Percentiles rank a stretch among this genome's conserved stretches.
Evolutionary conservation across 495 filamentous ascomycete species (phyloP).

Genomic region (Penicillium arizonense): DNA sequence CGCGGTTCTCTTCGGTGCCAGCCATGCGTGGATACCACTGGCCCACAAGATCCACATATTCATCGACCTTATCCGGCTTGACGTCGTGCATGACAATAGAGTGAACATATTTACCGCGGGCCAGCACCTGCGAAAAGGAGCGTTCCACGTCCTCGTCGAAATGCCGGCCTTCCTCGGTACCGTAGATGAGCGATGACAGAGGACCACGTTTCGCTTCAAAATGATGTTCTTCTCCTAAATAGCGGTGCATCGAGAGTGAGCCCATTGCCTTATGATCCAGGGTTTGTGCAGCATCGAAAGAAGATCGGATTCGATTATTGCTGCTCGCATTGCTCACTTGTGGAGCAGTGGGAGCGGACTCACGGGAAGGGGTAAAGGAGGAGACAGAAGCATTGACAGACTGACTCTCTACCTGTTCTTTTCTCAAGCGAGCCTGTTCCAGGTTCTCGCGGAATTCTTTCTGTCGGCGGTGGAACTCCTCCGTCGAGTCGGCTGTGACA

Average conservation of each 20-base stretch:
- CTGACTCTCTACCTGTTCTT: conserved; percentile 84
- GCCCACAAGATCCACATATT: conserved; percentile 91
- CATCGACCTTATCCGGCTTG: conserved; percentile 91
- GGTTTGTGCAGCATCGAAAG: conserved; percentile 38
- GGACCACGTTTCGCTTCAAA: conserved; percentile 38
- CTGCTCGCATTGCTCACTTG: conserved; percentile 55
- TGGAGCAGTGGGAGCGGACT: conserved; percentile 56
- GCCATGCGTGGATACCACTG: conserved; percentile 91
- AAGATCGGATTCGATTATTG: conserved; percentile 24
- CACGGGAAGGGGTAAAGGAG: conserved; percentile 40
- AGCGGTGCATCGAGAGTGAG: conserved; percentile 63
- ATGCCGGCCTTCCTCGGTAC: conserved; percentile 88
- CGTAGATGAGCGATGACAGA: conserved; percentile 79
- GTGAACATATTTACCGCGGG: conserved; percentile 96
- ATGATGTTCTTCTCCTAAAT: conserved; percentile 46
- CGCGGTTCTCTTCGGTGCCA: conserved; percentile 74
- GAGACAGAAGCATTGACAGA: conserved; percentile 49
- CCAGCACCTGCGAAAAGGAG: conserved; percentile 89
- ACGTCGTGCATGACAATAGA: conserved; percentile 97
- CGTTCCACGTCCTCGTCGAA: conserved; percentile 93
- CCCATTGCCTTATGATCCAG: conserved; percentile 52
- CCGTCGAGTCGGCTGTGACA: conserved; percentile 67
- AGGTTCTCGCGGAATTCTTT: conserved; percentile 83
- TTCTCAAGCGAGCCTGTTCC: conserved; percentile 66
- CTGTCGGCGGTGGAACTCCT: conserved; percentile 76